These are phyloP conservation scores for Acaromyces ingoldii DNA, from an alignment of 1,284 basidiomycete species.

Conservation along the genomic window DNA sequence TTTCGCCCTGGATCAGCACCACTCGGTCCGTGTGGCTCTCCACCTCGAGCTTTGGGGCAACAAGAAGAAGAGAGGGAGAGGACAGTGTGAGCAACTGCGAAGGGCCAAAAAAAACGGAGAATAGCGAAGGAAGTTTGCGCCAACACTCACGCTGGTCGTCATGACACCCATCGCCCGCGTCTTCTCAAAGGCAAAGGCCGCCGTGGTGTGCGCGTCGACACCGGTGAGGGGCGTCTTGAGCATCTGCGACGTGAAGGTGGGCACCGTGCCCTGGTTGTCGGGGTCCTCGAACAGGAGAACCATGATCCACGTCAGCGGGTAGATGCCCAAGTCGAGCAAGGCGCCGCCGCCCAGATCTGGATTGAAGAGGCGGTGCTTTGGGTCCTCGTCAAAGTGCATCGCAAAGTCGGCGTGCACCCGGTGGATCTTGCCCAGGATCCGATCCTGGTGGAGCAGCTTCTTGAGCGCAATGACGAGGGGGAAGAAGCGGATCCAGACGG, in stretches of 20 bases:
- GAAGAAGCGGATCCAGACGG: slow-evolving; percentile 41
- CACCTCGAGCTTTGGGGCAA: slow-evolving; percentile 1
- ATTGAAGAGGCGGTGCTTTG: slow-evolving; percentile 74
- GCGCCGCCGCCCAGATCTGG: slow-evolving; percentile 77
- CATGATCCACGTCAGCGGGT: slow-evolving; percentile 42
- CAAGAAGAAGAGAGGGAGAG: not conserved
- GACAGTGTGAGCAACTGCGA: not conserved
- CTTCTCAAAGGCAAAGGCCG: slow-evolving; percentile 66
- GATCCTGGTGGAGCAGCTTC: slow-evolving; percentile 24
- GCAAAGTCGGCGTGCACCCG: slow-evolving; percentile 28
- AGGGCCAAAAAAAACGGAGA: too few species aligned
- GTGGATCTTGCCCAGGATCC: slow-evolving; percentile 22
- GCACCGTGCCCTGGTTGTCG: slow-evolving; percentile 59
- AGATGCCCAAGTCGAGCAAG: slow-evolving; percentile 64
- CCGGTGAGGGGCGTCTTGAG: slow-evolving; percentile 69
- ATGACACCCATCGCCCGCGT: slow-evolving; percentile 45
- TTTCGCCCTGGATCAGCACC: slow-evolving; percentile 32
- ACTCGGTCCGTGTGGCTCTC: slow-evolving; percentile 8
- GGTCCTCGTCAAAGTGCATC: slow-evolving; percentile 23
- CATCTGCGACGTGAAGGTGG: slow-evolving; percentile 57
- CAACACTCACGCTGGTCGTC: slow-evolving; percentile 21
- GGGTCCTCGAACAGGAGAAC: slow-evolving; percentile 31
- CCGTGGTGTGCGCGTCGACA: slow-evolving; percentile 73
- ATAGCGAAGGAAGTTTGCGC: too few species aligned
- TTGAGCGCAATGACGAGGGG: slow-evolving; percentile 29